Percentiles rank a stretch among this genome's conserved stretches.
Evolutionary conservation across 139 green algal species (phyloP).

Genomic region (Chlamydomonas asymmetrica): DNA sequence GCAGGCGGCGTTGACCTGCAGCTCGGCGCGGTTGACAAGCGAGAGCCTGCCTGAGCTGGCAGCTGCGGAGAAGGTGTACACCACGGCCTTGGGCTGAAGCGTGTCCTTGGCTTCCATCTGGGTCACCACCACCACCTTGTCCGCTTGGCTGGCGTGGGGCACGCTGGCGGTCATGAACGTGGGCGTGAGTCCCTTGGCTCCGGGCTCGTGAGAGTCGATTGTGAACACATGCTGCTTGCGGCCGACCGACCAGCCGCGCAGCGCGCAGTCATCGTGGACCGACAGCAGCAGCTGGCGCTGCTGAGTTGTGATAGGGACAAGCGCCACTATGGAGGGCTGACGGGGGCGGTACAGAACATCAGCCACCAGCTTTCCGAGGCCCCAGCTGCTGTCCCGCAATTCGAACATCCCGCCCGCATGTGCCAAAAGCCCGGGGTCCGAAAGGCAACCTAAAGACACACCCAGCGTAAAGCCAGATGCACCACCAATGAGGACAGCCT

Average conservation of each 20-base stretch:
- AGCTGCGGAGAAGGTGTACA: constrained; percentile 1
- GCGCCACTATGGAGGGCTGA: constrained; percentile 10
- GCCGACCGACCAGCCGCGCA: constrained; percentile 34
- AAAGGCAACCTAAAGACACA: constrained; percentile 23
- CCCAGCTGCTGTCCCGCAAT: constrained; percentile 42
- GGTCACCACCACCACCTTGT: constrained; percentile 6
- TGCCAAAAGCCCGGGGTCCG: no score
- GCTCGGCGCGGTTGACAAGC: not conserved
- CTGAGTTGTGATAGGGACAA: not conserved
- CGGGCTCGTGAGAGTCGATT: not conserved
- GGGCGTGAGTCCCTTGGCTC: no score
- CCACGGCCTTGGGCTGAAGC: constrained; percentile 1
- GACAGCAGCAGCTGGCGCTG: constrained; percentile 27
- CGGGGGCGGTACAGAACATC: constrained; percentile 36
- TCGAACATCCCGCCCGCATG: constrained; percentile 16
- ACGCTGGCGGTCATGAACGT: no score
- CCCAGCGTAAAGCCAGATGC: constrained; percentile 29
- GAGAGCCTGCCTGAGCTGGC: not conserved
- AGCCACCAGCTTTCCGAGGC: constrained; percentile 36
- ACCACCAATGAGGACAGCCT: constrained; percentile 34
- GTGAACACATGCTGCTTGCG: constrained; percentile 14
- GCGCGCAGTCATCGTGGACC: constrained; percentile 40
- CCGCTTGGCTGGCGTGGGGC: not conserved
- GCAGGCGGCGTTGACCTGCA: constrained; percentile 22
- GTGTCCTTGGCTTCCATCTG: constrained; percentile 28